Evolutionary conservation across 1,139 yeast species (phyloP), one percentile per base, ranked within the genome.

Genomic region (Sugiyamaella japonica): DNA sequence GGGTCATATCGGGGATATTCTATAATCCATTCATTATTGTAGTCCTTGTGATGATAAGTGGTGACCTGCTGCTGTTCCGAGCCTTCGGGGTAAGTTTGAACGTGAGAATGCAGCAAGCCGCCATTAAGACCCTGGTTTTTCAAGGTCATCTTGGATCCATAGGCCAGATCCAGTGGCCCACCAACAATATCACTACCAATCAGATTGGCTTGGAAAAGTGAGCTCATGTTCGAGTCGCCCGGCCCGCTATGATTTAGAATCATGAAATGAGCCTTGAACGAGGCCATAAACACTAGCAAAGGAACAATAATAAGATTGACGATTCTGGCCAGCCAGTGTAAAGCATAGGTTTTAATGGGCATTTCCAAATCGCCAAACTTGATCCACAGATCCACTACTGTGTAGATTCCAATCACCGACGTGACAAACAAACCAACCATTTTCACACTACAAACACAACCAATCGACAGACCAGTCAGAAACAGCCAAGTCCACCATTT

Each of bases 151-250:
- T 78, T 71, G 1, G 98, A 89, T 40, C 89, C 91, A 54, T 87
- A 75, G 40, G 95, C 83, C 48, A 93, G 77, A 64, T 91, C 97
- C 72, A 96, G 78, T 61, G 99, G 96, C 28, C 97, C 97, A 55
- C 85, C 83, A 55, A 84, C 87, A 59, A 91, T 85, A 56, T 82
- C 83, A 36, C 93, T 83, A 39, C 96, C 96, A 45, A 77, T 73
- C 66, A 93, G 79, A 70, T 89, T 88, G 53, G 99, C 99, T 75
- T 93, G 99, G 82, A 93, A 93, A 61, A 95, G 77, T 0, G 98
- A 89, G 15, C 96, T 88, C 99, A 95, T 95, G 66, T 87, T 87
- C 49, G 97, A 95, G 70, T 93, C 98, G 61, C 99, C 99, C 16
- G 97, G 84, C 60, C 99, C 99, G 2, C 96, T 82, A 63, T 83